Conservation (phyloP, 1,139 yeast species). For the Hemisphaericaspora xylanilytica region DNA sequence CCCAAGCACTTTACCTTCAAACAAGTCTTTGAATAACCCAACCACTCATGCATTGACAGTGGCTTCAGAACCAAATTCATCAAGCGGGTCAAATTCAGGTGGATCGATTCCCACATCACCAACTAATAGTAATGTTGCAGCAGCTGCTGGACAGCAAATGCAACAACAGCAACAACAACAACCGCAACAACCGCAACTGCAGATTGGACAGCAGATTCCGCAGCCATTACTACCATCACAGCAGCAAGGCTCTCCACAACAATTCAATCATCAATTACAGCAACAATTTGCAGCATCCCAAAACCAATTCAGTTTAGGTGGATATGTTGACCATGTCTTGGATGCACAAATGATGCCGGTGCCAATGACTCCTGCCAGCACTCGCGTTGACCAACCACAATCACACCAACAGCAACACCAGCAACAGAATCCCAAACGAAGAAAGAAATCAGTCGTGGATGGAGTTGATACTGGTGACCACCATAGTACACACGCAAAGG, state of each 20-base stretch:
- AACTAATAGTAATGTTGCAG: not conserved
- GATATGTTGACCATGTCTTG: conserved; percentile 9
- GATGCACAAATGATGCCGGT: not conserved
- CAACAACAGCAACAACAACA: not conserved
- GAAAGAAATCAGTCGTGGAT: conserved; percentile 2
- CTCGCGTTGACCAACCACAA: not conserved
- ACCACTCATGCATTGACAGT: conserved; percentile 9
- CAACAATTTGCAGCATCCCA: not conserved
- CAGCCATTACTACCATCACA: conserved; percentile 6
- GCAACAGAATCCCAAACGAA: conserved; percentile 4
- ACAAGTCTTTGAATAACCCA: conserved; percentile 14
- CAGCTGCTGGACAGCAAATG: conserved; percentile 3
- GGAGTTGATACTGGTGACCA: conserved; percentile 1
- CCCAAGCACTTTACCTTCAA: conserved; percentile 12
- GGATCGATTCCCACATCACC: not conserved
- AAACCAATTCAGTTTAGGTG: conserved; percentile 1
- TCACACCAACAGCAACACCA: conserved; percentile 5
- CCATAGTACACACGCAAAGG: conserved; percentile 5
- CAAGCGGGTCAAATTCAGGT: not conserved
- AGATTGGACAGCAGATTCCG: conserved; percentile 1
- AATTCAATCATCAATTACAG: conserved; percentile 6
- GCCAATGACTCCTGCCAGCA: conserved; percentile 8
- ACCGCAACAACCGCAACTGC: conserved; percentile 4
- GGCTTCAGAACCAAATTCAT: not conserved
- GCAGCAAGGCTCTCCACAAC: conserved; percentile 5